Base-by-base conservation (phyloP, 2,329 filamentous ascomycete genomes). In the Fonsecaea multimorphosa region DNA sequence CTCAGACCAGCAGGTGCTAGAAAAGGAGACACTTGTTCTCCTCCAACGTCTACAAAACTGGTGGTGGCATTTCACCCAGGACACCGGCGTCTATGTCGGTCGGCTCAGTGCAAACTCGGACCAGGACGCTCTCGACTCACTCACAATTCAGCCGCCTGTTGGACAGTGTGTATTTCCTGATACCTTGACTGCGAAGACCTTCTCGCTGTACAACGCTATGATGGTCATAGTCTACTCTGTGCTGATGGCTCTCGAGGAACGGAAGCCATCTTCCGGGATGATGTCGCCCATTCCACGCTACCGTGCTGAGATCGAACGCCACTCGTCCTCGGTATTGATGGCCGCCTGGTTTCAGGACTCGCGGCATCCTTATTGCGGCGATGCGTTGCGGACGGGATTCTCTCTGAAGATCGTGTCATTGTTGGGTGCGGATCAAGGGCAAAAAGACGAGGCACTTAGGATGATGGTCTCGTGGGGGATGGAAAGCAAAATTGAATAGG, bases 201-300 rank as follows among this genome's bases (percentile, higher is more conserved):
- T 59, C 27, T 59, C 57, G 7, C 27, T 59, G 57, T 59, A 59
- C 57, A 51, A 59, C 40, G 31, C 57, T 2, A 19, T 51, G 16
- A 59, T 32, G 24, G 27, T 59, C n/a, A 51, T 59, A 11, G 14
- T 59, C 40, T 29, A 59, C 38, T 59, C 57, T 2, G 27, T 59
- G 9, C 24, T 59, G 16, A 12, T 51, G 14, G 19, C 38, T 34
- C 57, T 59, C 16, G 57, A 59, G 11, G 40, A 51, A 14, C 14
- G 38, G n/a, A 27, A 32, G n/a, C 19, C 16, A 22, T 29, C 24
- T 5, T 11, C 19, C 14, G 29, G 27, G 4, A 12, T 29, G 49
- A 7, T n/a, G 29, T 49, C 38, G 8, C 36, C 27, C 14, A 27
- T 40, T 27, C 40, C 29, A n/a, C 38, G 57, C 24, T 51, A 59